Conservation (phyloP, 1,139 yeast species). For the Taphrina deformans region DNA sequence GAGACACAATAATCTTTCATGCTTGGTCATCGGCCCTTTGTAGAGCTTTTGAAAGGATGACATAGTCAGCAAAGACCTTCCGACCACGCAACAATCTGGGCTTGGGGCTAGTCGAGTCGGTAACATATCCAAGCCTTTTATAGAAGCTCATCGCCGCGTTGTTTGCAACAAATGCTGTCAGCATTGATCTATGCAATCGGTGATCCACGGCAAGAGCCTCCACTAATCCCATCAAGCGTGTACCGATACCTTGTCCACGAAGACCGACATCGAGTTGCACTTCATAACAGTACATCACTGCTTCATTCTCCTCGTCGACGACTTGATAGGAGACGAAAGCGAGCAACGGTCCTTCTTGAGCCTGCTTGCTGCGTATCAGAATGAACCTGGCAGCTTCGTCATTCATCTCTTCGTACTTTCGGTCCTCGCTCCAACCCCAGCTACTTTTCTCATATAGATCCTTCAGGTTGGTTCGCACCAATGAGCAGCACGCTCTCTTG, state of each 20-base stretch:
- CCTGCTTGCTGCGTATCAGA: neutral
- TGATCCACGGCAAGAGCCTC: neutral
- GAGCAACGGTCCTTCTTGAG: neutral
- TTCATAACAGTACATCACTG: constrained; percentile 1
- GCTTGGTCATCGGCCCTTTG: neutral
- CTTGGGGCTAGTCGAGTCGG: constrained; percentile 1
- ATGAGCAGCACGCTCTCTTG: neutral
- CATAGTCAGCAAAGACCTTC: constrained; percentile 16
- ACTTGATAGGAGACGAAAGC: constrained; percentile 5
- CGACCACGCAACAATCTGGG: constrained; percentile 3
- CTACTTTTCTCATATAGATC: constrained; percentile 1
- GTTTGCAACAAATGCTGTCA: constrained; percentile 13
- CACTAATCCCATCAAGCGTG: neutral
- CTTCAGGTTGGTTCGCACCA: neutral
- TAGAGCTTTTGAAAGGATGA: neutral
- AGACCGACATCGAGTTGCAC: neutral
- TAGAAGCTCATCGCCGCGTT: neutral
- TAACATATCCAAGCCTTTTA: neutral
- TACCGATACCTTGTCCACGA: neutral
- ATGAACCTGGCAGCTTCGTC: neutral
- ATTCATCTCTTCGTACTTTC: constrained; percentile 3
- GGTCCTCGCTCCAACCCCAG: constrained; percentile 13
- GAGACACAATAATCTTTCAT: neutral
- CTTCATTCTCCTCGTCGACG: constrained; percentile 8
- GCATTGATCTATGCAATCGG: neutral